Evolutionary conservation across 1,139 yeast genomes (phyloP), one percentile per base, ranked within the genome.

Genomic region (Hansenula sp.): DNA sequence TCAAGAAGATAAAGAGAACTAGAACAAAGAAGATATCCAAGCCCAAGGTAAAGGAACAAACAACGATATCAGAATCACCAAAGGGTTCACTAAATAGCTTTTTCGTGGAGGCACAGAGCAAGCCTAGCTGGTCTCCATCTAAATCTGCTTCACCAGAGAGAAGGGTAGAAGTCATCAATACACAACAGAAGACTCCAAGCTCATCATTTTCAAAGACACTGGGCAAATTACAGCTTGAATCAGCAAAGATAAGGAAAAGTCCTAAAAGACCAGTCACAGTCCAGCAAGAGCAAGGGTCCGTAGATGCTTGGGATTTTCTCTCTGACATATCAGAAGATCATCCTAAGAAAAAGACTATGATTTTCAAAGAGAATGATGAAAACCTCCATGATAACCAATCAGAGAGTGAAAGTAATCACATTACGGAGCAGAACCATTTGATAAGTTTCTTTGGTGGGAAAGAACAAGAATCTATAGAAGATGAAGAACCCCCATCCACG

Each of bases 81-180:
- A 12, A 18, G 8, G 11, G 38, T 2, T 10, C 14, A 3, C 14
- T 41, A 19, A 48, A 41, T 31, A 48, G 40, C 20, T 45, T 44
- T 34, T 53, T 44, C 27, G 38, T 53, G 9, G 57, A 53, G 21
- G 47, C 57, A 4, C 31, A 44, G 32, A 27, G 37, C 5, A 53
- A 53, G 24, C 57, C 57, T 1, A 16, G 32, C 8, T 52, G 55
- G 55, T 46, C 50, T 0, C 47, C 52, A 0, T 27, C 33, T 3
- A 47, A 45, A 3, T 19, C 24, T 2, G 11, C 22, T 9, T 21
- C 32, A 3, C 26, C 29, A 20, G 2, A 26, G 19, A 16, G 13
- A n/a, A 12, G 11, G 2, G n/a, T n/a, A n/a, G n/a, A n/a, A n/a
- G n/a, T n/a, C n/a, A n/a, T n/a, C n/a, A 14, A 24, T 6, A 4